Conservation (phyloP, 495 filamentous ascomycete genomes). For the Aspergillus ostianus region DNA sequence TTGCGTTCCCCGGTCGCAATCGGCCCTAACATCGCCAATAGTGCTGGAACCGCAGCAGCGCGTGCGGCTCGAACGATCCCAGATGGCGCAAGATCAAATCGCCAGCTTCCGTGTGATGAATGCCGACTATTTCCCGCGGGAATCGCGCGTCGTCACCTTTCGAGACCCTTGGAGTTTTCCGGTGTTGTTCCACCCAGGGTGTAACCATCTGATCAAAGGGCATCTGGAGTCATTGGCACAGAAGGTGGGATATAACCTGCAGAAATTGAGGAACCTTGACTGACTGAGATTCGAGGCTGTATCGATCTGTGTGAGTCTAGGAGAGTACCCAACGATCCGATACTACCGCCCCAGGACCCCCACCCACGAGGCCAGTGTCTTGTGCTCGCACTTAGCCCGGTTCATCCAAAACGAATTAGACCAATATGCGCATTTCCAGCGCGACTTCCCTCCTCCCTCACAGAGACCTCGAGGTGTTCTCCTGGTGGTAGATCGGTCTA, state of each 20-base stretch:
- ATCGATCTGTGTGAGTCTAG: slow-evolving; percentile 76
- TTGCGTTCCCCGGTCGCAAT: background rate
- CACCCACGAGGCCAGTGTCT: slow-evolving; percentile 79
- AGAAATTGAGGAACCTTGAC: background rate
- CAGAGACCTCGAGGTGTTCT: slow-evolving; percentile 79
- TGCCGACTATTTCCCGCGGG: slow-evolving; percentile 83
- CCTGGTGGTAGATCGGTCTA: slow-evolving; percentile 83
- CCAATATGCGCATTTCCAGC: slow-evolving; percentile 74
- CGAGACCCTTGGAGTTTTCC: slow-evolving; percentile 94
- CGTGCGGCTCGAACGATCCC: slow-evolving; percentile 55
- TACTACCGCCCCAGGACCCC: slow-evolving; percentile 77
- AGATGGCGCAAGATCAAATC: slow-evolving; percentile 68
- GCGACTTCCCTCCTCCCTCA: slow-evolving; percentile 79
- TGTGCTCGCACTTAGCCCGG: slow-evolving; percentile 84
- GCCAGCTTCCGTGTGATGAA: slow-evolving; percentile 70
- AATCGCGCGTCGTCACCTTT: slow-evolving; percentile 89
- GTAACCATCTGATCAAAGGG: slow-evolving; percentile 74
- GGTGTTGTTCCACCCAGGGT: slow-evolving; percentile 84
- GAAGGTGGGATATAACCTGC: slow-evolving; percentile 57
- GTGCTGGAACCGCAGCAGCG: slow-evolving; percentile 55
- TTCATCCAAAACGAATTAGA: slow-evolving; percentile 91
- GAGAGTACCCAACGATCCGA: slow-evolving; percentile 86
- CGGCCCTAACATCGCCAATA: slow-evolving; percentile 22
- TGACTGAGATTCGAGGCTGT: slow-evolving; percentile 62
- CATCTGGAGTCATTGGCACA: slow-evolving; percentile 83